Conservation (phyloP, 1,139 yeast species). For the Pichia norvegensis region DNA sequence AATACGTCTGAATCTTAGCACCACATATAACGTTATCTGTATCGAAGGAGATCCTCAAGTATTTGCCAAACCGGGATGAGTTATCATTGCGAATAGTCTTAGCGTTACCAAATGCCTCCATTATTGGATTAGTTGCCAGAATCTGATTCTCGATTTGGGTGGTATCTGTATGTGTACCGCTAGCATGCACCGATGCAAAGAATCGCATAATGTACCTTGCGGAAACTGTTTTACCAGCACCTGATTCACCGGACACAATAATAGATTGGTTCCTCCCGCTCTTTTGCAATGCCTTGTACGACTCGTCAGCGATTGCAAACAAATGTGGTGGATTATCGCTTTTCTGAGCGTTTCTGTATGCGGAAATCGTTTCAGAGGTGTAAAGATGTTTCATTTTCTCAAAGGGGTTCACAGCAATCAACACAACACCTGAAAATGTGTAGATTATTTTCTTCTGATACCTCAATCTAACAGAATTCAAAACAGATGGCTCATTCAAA, state of each 20-base stretch:
- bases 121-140: constrained; percentile 93
- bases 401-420: constrained; percentile 94
- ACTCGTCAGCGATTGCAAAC: constrained; percentile 96
- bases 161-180: constrained; percentile 42
- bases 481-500: constrained; percentile 91
- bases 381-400: constrained; percentile 83
- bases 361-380: constrained; percentile 82
- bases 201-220: constrained; percentile 97
- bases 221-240: constrained; percentile 97
- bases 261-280: constrained; percentile 84
- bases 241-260: constrained; percentile 95
- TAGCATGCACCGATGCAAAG: constrained; percentile 80
- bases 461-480: constrained; percentile 86
- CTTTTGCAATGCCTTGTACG: constrained; percentile 84
- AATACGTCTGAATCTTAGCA: constrained; percentile 85
- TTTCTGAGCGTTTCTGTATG: constrained; percentile 78
- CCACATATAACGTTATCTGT: constrained; percentile 74
- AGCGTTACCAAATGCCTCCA: constrained; percentile 99
- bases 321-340: constrained; percentile 94
- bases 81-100: constrained; percentile 95
- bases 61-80: constrained; percentile 95
- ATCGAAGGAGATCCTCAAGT: constrained; percentile 83
- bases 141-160: constrained; percentile 92
- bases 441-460: constrained; percentile 83
- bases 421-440: constrained; percentile 93